phyloP scores from a whole-genome alignment of 2,329 filamentous ascomycete species.

The Aaosphaeria pasadenensis region DNA sequence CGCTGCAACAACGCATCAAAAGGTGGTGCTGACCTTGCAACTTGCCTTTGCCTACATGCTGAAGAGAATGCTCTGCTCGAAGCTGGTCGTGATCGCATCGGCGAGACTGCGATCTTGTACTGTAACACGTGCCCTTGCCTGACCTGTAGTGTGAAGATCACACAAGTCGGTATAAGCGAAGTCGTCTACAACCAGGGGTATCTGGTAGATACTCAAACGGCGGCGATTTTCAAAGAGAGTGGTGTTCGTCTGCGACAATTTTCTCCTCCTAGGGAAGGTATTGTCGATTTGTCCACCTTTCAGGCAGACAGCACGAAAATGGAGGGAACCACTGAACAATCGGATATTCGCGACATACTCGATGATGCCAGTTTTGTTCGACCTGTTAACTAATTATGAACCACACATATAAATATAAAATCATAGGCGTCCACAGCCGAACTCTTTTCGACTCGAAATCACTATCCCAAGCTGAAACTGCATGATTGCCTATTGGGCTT shows the following conservation, averaged over 20 bases:
- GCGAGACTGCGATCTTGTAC: slow-evolving; percentile 79
- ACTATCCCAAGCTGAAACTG: no score
- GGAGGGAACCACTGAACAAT: not conserved
- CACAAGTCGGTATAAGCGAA: slow-evolving; percentile 91
- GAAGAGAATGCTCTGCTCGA: slow-evolving; percentile 97
- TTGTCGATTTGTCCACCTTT: slow-evolving; percentile 25
- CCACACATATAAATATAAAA: no score
- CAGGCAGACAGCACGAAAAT: not conserved
- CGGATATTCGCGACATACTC: slow-evolving; percentile 20
- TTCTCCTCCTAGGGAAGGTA: slow-evolving; percentile 52
- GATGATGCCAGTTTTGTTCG: slow-evolving; percentile 22
- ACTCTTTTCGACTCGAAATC: no score
- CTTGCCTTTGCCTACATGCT: slow-evolving; percentile 94
- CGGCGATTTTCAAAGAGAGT: slow-evolving; percentile 76
- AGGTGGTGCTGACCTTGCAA: slow-evolving; percentile 71
- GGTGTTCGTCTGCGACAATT: slow-evolving; percentile 87
- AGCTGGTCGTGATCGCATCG: slow-evolving; percentile 85
- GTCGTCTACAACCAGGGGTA: slow-evolving; percentile 94
- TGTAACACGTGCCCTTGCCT: slow-evolving; percentile 96
- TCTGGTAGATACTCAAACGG: slow-evolving; percentile 83
- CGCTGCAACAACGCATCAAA: slow-evolving; percentile 77
- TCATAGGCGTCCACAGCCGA: no score
- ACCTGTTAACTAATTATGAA: not conserved
- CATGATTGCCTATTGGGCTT: no score
- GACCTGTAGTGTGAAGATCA: slow-evolving; percentile 98